These are phyloP conservation scores for Pythium rishiriense DNA, from an alignment of 352 stramenopile species.

Conservation along the genomic window DNA sequence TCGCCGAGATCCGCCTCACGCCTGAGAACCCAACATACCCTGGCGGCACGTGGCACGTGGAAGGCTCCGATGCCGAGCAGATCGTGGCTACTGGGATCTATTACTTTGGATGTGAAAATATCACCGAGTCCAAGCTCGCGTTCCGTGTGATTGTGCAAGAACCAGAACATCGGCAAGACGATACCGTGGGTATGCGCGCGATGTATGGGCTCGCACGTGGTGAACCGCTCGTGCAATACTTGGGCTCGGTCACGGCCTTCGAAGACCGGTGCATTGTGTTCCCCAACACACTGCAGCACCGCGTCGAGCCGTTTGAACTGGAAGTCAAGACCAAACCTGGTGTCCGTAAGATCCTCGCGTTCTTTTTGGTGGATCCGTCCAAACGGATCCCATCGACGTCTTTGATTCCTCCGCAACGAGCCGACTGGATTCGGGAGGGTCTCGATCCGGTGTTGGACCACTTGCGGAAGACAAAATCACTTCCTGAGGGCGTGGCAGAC, in stretches of 20 bases:
- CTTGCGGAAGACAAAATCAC: not conserved
- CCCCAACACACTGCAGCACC: constrained; percentile 35
- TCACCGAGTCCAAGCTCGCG: constrained; percentile 34
- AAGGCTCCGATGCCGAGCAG: constrained; percentile 33
- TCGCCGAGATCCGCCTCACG: constrained; percentile 34
- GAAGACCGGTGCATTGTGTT: constrained; percentile 32
- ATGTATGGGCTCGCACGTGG: constrained; percentile 19
- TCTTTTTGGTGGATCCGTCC: constrained; percentile 39
- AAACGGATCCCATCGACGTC: constrained; percentile 34
- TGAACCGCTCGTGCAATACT: constrained; percentile 17
- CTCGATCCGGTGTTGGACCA: constrained; percentile 2
- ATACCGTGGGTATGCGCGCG: constrained; percentile 17
- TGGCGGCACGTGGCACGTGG: constrained; percentile 34
- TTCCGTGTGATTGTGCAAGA: constrained; percentile 29
- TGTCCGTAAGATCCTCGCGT: constrained; percentile 40
- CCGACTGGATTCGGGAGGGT: constrained; percentile 12
- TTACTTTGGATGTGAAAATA: constrained; percentile 41
- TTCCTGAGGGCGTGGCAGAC: constrained; percentile 19
- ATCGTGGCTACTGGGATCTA: constrained; percentile 39
- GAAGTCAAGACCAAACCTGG: constrained; percentile 24
- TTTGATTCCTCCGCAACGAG: constrained; percentile 34
- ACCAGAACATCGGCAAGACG: constrained; percentile 23
- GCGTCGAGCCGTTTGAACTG: constrained; percentile 32
- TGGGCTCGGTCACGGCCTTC: constrained; percentile 12
- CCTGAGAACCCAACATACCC: constrained; percentile 33